A percentile compares a stretch with the other conserved stretches of the same genome.
These are phyloP conservation scores for Ogataea pignaliae DNA, from an alignment of 805 yeast genomes.

Conservation along the genomic window DNA sequence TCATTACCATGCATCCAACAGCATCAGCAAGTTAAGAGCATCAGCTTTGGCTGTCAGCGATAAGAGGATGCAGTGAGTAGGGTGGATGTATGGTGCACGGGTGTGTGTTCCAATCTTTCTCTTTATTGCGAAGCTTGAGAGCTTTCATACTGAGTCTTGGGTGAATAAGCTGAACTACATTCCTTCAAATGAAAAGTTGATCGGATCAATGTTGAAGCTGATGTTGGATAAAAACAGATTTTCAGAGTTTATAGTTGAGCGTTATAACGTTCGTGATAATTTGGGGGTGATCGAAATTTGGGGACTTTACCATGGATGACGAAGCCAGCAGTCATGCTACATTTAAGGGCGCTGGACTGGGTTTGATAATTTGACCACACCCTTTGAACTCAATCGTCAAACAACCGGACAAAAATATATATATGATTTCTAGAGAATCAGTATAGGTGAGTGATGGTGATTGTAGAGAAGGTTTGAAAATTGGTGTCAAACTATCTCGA, in stretches of 20 bases:
- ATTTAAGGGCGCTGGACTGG: constrained; percentile 3
- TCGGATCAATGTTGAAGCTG: constrained; percentile 23
- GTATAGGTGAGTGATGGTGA: constrained; percentile 41
- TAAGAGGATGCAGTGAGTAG: no score
- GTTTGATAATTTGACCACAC: constrained; percentile 19
- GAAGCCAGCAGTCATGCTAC: neutral
- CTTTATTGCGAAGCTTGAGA: constrained; percentile 36
- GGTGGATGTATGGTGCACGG: no score
- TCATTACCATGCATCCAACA: no score
- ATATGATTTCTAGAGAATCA: constrained; percentile 29
- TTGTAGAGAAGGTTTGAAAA: constrained; percentile 35
- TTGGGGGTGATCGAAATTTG: constrained; percentile 25
- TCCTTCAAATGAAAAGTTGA: constrained; percentile 31
- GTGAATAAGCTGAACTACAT: constrained; percentile 27
- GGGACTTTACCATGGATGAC: constrained; percentile 28
- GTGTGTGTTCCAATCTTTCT: no score
- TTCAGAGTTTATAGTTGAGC: constrained; percentile 31
- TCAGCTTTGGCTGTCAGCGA: no score
- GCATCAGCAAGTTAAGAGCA: no score
- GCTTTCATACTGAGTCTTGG: constrained; percentile 39
- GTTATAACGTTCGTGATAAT: constrained; percentile 26
- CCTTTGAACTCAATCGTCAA: constrained; percentile 13
- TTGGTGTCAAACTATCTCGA: constrained; percentile 30
- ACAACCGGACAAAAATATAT: constrained; percentile 27
- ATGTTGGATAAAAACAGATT: constrained; percentile 24